Evolutionary conservation across 139 green algal genomes (phyloP), one percentile per base, ranked within the genome.

Genomic region (Chlorella sp.): DNA sequence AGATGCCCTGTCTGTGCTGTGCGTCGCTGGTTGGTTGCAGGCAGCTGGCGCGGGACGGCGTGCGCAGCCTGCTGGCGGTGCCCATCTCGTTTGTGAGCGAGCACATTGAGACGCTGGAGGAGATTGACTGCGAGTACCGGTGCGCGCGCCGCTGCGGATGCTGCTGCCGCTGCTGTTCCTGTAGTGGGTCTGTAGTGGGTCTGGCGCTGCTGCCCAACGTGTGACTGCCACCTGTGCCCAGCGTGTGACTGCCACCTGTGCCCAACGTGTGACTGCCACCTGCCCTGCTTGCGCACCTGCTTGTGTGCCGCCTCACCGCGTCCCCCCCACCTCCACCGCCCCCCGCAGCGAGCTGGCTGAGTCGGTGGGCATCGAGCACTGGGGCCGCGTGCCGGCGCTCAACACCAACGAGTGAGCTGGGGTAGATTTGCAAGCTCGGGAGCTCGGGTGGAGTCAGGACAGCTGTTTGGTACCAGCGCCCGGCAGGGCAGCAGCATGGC

Each of bases 81-180:
- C 97, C 97, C 67, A 96, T 99, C 86, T 94, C 84, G 76, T 99
- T 99, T 91, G 97, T 99, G 40, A 95, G 87, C 19, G 97, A 99
- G 90, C 97, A 99, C 93, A 99, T 99, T 67, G 97, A 99, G 93
- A 99, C 97, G 51, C 92, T 99, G 44, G 97, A 99, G 87, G 97
- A 99, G 92, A 99, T 99, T 76, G 97, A 99, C 93, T 94, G 98
- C 91, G 97, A 99, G 76, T 91, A 89, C 65, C 67, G 62, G 74
- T 87, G 62, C 36, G 73, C 19, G 40, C 2, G 68, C 60, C 26
- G 60, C 22, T 48, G 67, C 34, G 34, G 7, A 2, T 30, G 19
- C 13, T 43, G 34, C 11, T 30, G 34, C 4, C 8, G 67, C 34
- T 30, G 19, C 19, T 44, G n/a, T n/a, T n/a, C n/a, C n/a, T n/a